A percentile compares a stretch with the other conserved stretches of the same genome.
Evolutionary conservation across 257 asterid genomes (phyloP).

Genomic region (Nicotiana paniculata): DNA sequence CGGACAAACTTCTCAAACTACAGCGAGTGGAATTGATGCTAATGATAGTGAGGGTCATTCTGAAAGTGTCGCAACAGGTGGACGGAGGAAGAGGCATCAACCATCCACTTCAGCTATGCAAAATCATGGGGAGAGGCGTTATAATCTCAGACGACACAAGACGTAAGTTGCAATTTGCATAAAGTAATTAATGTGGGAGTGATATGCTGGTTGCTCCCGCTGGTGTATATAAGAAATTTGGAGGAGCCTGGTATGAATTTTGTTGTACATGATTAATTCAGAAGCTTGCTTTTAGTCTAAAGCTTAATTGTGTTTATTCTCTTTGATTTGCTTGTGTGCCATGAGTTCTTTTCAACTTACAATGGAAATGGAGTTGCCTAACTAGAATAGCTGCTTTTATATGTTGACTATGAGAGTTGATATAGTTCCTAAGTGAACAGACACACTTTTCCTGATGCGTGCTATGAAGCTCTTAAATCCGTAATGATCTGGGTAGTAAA

Average conservation of each 20-base stretch:
- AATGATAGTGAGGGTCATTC: conserved; percentile 63
- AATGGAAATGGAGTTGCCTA: neutral
- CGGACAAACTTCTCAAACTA: conserved; percentile 46
- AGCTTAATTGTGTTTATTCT: neutral
- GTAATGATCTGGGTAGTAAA: neutral
- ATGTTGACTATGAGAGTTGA: neutral
- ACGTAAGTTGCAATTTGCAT: conserved; percentile 33
- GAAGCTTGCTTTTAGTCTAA: neutral
- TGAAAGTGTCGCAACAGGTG: conserved; percentile 55
- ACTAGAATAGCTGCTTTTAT: neutral
- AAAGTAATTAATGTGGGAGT: neutral
- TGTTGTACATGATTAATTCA: neutral
- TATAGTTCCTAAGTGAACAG: neutral
- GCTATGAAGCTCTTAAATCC: neutral
- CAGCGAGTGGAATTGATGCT: conserved; percentile 41
- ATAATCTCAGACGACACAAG: conserved; percentile 63
- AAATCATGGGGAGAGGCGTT: conserved; percentile 48
- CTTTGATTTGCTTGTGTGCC: neutral
- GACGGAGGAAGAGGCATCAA: conserved; percentile 74
- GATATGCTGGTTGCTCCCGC: neutral
- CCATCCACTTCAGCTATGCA: conserved; percentile 37
- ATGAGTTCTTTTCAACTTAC: neutral
- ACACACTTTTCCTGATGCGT: neutral
- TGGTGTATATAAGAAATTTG: neutral
- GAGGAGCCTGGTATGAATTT: neutral